Evolutionary conservation across 2,329 filamentous ascomycete genomes (phyloP), one percentile per base, ranked within the genome.

Genomic region (Conoideocrella luteorostrata): DNA sequence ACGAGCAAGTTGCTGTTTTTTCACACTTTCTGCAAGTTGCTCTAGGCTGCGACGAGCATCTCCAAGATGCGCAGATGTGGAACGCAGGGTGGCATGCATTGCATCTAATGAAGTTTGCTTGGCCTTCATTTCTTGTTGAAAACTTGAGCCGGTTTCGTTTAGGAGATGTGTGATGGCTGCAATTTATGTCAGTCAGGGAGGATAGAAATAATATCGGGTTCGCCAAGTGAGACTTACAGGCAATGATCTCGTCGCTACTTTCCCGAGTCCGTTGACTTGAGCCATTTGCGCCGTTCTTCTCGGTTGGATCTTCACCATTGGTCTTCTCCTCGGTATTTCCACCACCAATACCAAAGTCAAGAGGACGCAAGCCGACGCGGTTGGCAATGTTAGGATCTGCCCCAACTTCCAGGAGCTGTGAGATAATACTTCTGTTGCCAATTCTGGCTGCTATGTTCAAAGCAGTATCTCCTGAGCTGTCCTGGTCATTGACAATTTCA

Each of bases 401-500:
- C 45, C 91, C 89, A 34, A 98, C 90, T 65, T 98, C 93, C 10
- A 97, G 74, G 24, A 98, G 72, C 60, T 98, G 93, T n/a, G 89
- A 91, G 46, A 97, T 95, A 55, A 98, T 95, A 56, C 88, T 94
- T 44, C 86, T 77, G 60, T 95, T 97, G 18, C 89, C 88, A 52
- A 96, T 95, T 48, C 93, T 78, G 2, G 93, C 90, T 2, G 91
- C 93, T 49, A 97, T 84, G 54, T 96, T 96, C 17, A 98, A 72
- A 0, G 93, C 93, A 0, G 93, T 98, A 58, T 98, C 95, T 1
- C 93, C 93, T 26, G 86, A 86, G 56, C 90, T 89, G 63, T 98
- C 93, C 56, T 91, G 86, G 0, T 90, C 85, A 56, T 98, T 97
- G 47, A 98, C 91, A 62, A 98, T 94, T 59, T 97, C 90, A 39